Base-by-base conservation (phyloP, 129 eudicot species). In the Pseudognaphalium luteoalbum region DNA sequence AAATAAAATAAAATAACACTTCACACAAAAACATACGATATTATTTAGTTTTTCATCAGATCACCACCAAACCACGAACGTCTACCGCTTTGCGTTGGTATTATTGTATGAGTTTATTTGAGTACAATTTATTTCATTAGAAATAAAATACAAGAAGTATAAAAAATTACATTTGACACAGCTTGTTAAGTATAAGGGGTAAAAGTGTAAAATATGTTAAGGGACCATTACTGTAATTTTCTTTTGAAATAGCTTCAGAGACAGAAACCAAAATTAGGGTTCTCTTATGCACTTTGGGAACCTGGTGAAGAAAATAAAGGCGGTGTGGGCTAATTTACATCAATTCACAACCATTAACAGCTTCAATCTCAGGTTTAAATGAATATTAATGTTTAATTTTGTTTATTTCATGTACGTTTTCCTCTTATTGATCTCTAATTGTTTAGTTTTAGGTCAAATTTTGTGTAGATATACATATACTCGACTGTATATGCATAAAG, bases 361-460 rank as follows among this genome's bases (percentile, higher is more conserved):
- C 66, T 61, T 61, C 66, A 61, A 21, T 25, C 35, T 61, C 66
- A 61, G 66, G 66, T 61, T 61, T 21, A 9, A 7, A 47, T 47
- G 17, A 47, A 47, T 47, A 47, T 47, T 14, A 0, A 41, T 41
- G 9, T 47, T 47, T 47, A 14, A 3, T 59, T n/a, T 7, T 59
- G 12, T 57, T 56, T 58, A 12, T 21, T 29, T 60, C 16, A 10
- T 60, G n/a, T 12, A 25, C 54, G 42, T 59, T 65, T n/a, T 65
- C 54, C 32, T 62, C n/a, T 60, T 34, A 61, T 78, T 52, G 29
- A 70, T 71, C 54, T 15, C 62, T 78, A 41, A 58, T 57, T 42
- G 63, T 58, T 59, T 70, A 42, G 47, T 58, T n/a, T 67, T 77
- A 67, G 44, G 66, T 68, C 69, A 10, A 58, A 17, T 37, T 56